Evolutionary conservation across 805 yeast genomes (phyloP), one percentile per base, ranked within the genome.

Genomic region (Candida parachauliodes): DNA sequence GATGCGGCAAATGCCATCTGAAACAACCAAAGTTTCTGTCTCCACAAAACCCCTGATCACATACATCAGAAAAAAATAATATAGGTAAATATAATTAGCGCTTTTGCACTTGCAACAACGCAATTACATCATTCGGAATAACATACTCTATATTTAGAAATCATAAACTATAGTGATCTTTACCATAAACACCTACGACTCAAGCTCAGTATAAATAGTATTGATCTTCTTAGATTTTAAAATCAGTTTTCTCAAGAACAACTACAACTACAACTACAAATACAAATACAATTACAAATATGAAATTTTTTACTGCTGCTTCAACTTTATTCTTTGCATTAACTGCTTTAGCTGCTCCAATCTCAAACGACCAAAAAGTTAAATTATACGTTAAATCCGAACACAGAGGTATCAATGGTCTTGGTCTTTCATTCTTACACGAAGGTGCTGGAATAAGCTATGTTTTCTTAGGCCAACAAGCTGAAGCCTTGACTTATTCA

Each of bases 401-500:
- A 28, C 39, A 59, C 39, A n/a, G 51, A 3, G 43, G 37, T 5
- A 34, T 68, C 35, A 40, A 62, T 40, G 64, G 61, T 25, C 39
- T 51, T 17, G 60, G 57, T 29, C 39, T 65, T 28, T 42, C 51
- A 33, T 41, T 57, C 24, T 40, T 41, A 28, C 76, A 69, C 47
- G 71, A 63, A 48, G 76, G 75, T 47, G 76, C 76, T 36, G 76
- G 65, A 36, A 50, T 67, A 41, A 53, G 59, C 55, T 71, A 68
- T 52, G 46, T 64, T 25, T 59, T 63, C 53, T 42, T 62, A 30
- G 33, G 34, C 17, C 26, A 37, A 18, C 14, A 26, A n/a, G 49
- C 59, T 26, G 47, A 43, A 20, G 42, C 42, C 9, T 44, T 55
- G 24, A 34, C 44, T 32, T 62, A 55, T 45, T 52, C 53, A 24